phyloP scores from a whole-genome alignment of 1,139 yeast genomes.

The Yamadazyma mexicana region DNA sequence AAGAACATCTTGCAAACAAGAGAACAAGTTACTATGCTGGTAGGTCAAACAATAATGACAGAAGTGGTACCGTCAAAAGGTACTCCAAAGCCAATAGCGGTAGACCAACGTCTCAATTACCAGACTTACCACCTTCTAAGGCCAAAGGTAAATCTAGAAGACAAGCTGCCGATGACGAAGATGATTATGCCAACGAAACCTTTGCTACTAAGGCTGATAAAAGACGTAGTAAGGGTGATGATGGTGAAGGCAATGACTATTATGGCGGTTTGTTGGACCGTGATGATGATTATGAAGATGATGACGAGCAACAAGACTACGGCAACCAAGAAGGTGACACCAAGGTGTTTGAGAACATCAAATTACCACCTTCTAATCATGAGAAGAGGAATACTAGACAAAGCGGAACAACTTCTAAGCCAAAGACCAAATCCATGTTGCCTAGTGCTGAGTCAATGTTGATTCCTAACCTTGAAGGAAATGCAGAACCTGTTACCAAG shows the following conservation, averaged over 20 bases:
- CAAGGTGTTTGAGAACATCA: constrained; percentile 45
- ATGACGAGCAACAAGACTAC: constrained; percentile 21
- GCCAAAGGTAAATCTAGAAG: constrained; percentile 8
- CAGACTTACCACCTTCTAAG: constrained; percentile 28
- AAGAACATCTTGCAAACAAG: constrained; percentile 42
- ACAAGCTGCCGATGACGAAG: constrained; percentile 11
- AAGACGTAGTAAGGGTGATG: constrained; percentile 17
- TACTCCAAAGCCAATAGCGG: constrained; percentile 19
- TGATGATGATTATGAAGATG: constrained; percentile 18
- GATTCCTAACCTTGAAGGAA: constrained; percentile 25
- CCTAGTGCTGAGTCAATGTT: constrained; percentile 44
- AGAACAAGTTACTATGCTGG: constrained; percentile 39
- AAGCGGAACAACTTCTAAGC: constrained; percentile 7
- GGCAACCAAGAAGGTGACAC: constrained; percentile 16
- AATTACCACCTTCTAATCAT: constrained; percentile 34
- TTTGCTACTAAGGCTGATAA: constrained; percentile 35
- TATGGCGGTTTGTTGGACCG: constrained; percentile 19
- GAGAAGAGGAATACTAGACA: constrained; percentile 4
- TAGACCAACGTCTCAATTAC: constrained; percentile 36
- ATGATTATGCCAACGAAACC: constrained; percentile 36
- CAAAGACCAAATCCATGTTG: constrained; percentile 26
- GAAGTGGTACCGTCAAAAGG: constrained; percentile 23
- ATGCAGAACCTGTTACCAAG: constrained; percentile 7
- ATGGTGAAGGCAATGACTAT: constrained; percentile 18
- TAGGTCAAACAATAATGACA: constrained; percentile 11